Percentiles rank a stretch among this genome's conserved stretches.
These are phyloP conservation scores for Pseudonitzschia pungens DNA, from an alignment of 108 stramenopile species.

Conservation along the genomic window DNA sequence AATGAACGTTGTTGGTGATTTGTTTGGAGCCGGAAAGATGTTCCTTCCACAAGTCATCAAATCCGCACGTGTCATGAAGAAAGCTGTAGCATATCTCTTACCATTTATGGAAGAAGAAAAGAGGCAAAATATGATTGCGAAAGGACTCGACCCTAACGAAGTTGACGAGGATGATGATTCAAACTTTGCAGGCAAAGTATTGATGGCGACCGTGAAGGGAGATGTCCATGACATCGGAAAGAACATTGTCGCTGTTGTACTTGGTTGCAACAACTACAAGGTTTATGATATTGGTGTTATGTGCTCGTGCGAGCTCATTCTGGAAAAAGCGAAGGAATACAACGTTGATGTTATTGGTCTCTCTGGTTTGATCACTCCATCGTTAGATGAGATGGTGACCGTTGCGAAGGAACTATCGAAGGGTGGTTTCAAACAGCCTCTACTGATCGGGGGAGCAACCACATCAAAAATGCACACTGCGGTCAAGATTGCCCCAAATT, in stretches of 20 bases:
- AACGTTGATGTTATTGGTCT: conserved; percentile 97
- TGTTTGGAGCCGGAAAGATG: conserved; percentile 99
- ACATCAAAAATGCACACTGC: conserved; percentile 99
- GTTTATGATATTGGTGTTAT: conserved; percentile 99
- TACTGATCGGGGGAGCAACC: conserved; percentile 99
- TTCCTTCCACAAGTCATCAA: conserved; percentile 99
- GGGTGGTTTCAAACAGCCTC: conserved; percentile 91
- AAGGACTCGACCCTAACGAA: conserved; percentile 85
- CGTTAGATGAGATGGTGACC: conserved; percentile 99
- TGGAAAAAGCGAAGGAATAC: conserved; percentile 92
- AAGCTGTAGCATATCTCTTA: conserved; percentile 97
- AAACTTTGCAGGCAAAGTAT: conserved; percentile 91
- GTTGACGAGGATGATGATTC: conserved; percentile 86
- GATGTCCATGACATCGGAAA: conserved; percentile 99
- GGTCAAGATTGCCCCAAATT: conserved; percentile 98
- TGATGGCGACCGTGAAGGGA: conserved; percentile 99
- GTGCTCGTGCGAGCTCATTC: conserved; percentile 94
- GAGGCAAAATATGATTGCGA: conserved; percentile 73
- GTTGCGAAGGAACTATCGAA: conserved; percentile 98
- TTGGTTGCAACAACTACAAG: conserved; percentile 99
- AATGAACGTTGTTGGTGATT: conserved; percentile 99
- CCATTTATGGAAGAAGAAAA: conserved; percentile 99
- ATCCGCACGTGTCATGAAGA: conserved; percentile 99
- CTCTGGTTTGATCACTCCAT: conserved; percentile 98
- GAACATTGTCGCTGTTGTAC: conserved; percentile 99